Conservation (phyloP, 2,329 filamentous ascomycete species). For the Alternaria atra region DNA sequence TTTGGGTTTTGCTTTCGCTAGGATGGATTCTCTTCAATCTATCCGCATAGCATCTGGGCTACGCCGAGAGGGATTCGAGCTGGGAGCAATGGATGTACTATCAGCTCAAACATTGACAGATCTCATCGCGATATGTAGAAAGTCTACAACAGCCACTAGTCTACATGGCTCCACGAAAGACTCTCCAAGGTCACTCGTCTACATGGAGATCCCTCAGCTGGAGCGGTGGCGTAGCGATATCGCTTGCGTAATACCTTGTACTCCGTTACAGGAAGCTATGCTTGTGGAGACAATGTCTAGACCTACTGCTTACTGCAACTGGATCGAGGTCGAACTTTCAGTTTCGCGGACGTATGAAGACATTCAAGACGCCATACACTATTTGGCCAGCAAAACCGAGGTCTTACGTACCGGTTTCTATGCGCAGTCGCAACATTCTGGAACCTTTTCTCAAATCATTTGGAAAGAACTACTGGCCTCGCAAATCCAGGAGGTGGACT, state of each 20-base stretch:
- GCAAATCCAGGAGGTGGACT: slow-evolving; percentile 57
- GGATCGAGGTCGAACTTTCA: slow-evolving; percentile 71
- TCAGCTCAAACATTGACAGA: slow-evolving; percentile 59
- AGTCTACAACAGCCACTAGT: background rate
- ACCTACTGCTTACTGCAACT: slow-evolving; percentile 76
- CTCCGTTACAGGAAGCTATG: slow-evolving; percentile 80
- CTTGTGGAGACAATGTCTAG: slow-evolving; percentile 74
- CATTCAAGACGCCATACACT: slow-evolving; percentile 51
- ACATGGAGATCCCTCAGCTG: slow-evolving; percentile 22
- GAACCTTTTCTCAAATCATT: slow-evolving; percentile 69
- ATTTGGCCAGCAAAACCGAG: slow-evolving; percentile 60
- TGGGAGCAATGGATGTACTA: slow-evolving; percentile 70
- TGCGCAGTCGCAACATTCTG: slow-evolving; percentile 50
- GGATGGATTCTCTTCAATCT: slow-evolving; percentile 72
- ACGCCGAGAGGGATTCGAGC: slow-evolving; percentile 62
- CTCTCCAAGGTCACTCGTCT: background rate
- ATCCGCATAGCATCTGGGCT: slow-evolving; percentile 72
- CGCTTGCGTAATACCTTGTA: slow-evolving; percentile 66
- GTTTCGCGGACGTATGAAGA: slow-evolving; percentile 37
- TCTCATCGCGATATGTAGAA: slow-evolving; percentile 31
- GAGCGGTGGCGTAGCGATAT: slow-evolving; percentile 20
- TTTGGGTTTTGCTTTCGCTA: slow-evolving; percentile 62
- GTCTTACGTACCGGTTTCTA: slow-evolving; percentile 79
- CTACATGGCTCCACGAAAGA: background rate
- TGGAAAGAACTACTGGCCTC: slow-evolving; percentile 63